These are phyloP conservation scores for Daldinia caldariorum DNA, from an alignment of 495 filamentous ascomycete species.

Conservation along the genomic window DNA sequence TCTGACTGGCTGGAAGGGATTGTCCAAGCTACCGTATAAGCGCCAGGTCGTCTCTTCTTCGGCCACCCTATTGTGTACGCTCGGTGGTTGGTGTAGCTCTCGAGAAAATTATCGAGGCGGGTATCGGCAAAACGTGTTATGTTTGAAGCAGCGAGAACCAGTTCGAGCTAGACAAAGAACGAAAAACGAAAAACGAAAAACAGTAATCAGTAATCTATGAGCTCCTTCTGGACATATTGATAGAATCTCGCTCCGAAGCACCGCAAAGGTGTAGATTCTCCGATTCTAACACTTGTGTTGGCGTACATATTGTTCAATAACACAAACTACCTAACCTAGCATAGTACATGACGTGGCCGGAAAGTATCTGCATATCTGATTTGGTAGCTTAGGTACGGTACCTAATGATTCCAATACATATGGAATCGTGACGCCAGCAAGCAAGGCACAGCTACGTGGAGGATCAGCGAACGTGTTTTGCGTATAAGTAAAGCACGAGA, in stretches of 20 bases:
- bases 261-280: slow-evolving; percentile 10
- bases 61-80: slow-evolving; percentile 34
- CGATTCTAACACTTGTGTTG: slow-evolving; percentile 12
- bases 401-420: not conserved
- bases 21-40: slow-evolving; percentile 26
- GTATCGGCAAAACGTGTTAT: slow-evolving; percentile 38
- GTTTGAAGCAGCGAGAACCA: slow-evolving; percentile 24
- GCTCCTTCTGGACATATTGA: not conserved
- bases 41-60: slow-evolving; percentile 41
- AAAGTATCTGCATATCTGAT: not conserved
- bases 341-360: not conserved
- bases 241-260: slow-evolving; percentile 7
- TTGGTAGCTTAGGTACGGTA: no score
- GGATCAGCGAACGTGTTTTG: slow-evolving; percentile 6
- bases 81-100: slow-evolving; percentile 35
- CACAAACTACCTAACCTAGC: no score
- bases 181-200: no score
- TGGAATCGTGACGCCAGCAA: slow-evolving; percentile 25
- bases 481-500: slow-evolving; percentile 12
- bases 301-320: not conserved
- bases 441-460: slow-evolving; percentile 5
- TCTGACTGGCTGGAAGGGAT: slow-evolving; percentile 31
- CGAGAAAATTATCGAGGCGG: slow-evolving; percentile 39
- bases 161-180: slow-evolving; percentile 16
- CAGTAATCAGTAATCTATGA: not conserved